phyloP scores from a whole-genome alignment of 164 flowering plant genomes.

The Platanus orientalis region DNA sequence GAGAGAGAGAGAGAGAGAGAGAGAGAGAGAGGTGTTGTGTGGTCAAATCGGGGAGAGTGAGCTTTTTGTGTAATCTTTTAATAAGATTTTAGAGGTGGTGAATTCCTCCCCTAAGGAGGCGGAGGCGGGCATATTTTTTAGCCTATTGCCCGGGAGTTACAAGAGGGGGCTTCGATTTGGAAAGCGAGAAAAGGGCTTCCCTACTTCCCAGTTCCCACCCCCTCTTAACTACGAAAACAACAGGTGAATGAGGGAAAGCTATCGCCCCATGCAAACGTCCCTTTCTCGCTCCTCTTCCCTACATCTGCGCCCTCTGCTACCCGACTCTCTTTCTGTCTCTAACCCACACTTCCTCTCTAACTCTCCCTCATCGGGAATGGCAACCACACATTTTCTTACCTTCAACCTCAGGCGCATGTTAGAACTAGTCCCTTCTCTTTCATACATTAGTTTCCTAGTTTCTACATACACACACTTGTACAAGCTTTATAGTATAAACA shows the following conservation, averaged over 20 bases:
- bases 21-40: slow-evolving; percentile 14
- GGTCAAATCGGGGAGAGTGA: slow-evolving; percentile 45
- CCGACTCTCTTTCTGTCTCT: slow-evolving; percentile 37
- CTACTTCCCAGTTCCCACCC: neutral
- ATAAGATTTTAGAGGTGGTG: neutral
- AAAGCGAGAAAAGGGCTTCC: slow-evolving; percentile 27
- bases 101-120: slow-evolving; percentile 25
- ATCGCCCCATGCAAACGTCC: slow-evolving; percentile 65
- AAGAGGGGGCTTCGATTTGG: slow-evolving; percentile 23
- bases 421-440: slow-evolving; percentile 21
- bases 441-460: slow-evolving; percentile 35
- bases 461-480: slow-evolving; percentile 20
- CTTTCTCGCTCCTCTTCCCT: slow-evolving; percentile 55
- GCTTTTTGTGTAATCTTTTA: neutral
- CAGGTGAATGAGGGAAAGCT: slow-evolving; percentile 52
- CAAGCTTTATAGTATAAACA: neutral
- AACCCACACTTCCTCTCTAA: slow-evolving; percentile 33
- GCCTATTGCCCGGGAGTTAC: slow-evolving; percentile 34
- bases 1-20: neutral
- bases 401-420: slow-evolving; percentile 10
- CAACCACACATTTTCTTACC: slow-evolving; percentile 21
- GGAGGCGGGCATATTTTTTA: slow-evolving; percentile 16
- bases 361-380: slow-evolving; percentile 26
- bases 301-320: slow-evolving; percentile 55
- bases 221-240: slow-evolving; percentile 54